These are phyloP conservation scores for Pneumocystis wakefieldiae DNA, from an alignment of 1,139 yeast species.

Conservation along the genomic window DNA sequence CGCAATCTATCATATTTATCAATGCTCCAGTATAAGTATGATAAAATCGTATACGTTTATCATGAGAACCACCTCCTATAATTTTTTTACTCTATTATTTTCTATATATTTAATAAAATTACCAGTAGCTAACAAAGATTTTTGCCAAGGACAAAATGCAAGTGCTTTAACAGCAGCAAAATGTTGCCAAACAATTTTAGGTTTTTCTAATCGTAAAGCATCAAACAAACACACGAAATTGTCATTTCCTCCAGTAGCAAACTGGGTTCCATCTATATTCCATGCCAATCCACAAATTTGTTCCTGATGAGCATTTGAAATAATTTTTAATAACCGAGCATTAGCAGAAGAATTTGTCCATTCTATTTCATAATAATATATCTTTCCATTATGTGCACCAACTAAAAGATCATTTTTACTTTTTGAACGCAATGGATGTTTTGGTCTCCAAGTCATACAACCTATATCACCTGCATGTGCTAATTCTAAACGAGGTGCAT, in stretches of 20 bases:
- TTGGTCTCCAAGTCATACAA: constrained; percentile 6
- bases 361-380: constrained; percentile 1
- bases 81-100: constrained; percentile 19
- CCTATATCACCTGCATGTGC: constrained; percentile 8
- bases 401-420: constrained; percentile 3
- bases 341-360: neutral
- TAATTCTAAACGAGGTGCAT: constrained; percentile 4
- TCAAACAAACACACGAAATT: constrained; percentile 7
- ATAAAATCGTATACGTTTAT: constrained; percentile 69
- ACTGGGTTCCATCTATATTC: constrained; percentile 9
- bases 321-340: neutral
- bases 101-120: neutral
- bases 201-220: neutral
- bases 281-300: constrained; percentile 10
- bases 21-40: constrained; percentile 64
- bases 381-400: constrained; percentile 6
- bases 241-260: constrained; percentile 13
- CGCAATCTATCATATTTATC: constrained; percentile 39
- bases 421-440: neutral
- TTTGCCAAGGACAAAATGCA: constrained; percentile 57
- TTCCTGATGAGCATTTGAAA: neutral
- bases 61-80: constrained; percentile 88
- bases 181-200: constrained; percentile 18
- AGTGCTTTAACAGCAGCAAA: constrained; percentile 42
- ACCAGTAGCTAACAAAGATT: constrained; percentile 47